phyloP scores from a whole-genome alignment of 1,284 basidiomycete genomes.

The Moniliophthora roreri region DNA sequence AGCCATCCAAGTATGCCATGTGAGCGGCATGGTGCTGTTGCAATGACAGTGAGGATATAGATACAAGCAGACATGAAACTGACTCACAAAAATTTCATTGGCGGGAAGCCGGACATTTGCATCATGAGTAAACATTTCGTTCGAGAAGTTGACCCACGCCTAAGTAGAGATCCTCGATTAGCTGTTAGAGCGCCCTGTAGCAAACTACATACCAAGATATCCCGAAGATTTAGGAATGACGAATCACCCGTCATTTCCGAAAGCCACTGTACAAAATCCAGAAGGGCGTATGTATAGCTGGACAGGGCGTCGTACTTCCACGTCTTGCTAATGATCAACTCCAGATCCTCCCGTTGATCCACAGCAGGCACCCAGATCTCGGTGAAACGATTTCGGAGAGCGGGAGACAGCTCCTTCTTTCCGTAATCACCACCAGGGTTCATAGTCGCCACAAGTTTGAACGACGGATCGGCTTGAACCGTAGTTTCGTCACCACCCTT shows the following conservation, averaged over 20 bases:
- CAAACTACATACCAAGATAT: constrained; percentile 72
- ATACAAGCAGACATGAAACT: background rate
- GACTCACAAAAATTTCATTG: constrained; percentile 71
- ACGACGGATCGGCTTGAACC: constrained; percentile 65
- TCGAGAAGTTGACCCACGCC: constrained; percentile 94
- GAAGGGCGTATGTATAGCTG: constrained; percentile 61
- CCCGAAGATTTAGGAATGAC: constrained; percentile 79
- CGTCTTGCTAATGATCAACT: constrained; percentile 75
- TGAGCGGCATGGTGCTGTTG: constrained; percentile 82
- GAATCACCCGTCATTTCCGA: constrained; percentile 63
- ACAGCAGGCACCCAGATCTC: constrained; percentile 98
- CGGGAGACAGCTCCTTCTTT: constrained; percentile 98
- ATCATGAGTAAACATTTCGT: constrained; percentile 50
- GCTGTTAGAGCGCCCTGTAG: constrained; percentile 14
- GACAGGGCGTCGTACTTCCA: constrained; percentile 68
- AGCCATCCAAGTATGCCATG: constrained; percentile 85
- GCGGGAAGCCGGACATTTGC: constrained; percentile 37
- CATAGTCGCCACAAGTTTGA: constrained; percentile 98
- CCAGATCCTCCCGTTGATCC: constrained; percentile 73
- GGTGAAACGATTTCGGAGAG: constrained; percentile 96
- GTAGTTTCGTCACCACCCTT: constrained; percentile 78
- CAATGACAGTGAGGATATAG: constrained; percentile 3
- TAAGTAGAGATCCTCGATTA: constrained; percentile 38
- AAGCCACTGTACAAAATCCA: constrained; percentile 88
- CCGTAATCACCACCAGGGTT: constrained; percentile 99